Percentiles rank a stretch among this genome's conserved stretches.
These are phyloP conservation scores for Syzygium grande DNA, from an alignment of 345 rosid genomes.

Conservation along the genomic window DNA sequence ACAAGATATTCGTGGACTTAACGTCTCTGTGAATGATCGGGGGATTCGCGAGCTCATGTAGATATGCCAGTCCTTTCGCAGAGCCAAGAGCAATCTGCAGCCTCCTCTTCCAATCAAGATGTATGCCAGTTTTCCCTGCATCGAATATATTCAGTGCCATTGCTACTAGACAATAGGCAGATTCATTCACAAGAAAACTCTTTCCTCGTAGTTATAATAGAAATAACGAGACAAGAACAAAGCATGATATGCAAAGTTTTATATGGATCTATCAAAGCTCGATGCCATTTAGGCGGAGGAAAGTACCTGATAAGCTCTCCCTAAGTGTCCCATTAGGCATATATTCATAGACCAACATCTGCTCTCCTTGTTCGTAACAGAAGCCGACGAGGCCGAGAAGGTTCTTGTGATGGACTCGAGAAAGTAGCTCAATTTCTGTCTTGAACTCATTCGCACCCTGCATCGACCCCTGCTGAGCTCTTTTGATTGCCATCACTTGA, in stretches of 20 bases:
- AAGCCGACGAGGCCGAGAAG: conserved; percentile 87
- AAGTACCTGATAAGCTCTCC: conserved; percentile 69
- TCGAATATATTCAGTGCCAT: not conserved
- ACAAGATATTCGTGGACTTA: conserved; percentile 75
- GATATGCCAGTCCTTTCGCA: conserved; percentile 81
- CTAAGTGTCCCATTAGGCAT: conserved; percentile 82
- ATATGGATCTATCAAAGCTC: not conserved
- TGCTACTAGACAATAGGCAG: not conserved
- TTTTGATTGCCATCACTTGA: conserved; percentile 77
- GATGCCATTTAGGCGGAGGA: not conserved
- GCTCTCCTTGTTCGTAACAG: conserved; percentile 91
- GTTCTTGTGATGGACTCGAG: conserved; percentile 95
- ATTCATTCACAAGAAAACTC: not conserved
- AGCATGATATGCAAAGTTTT: not conserved
- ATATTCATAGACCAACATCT: conserved; percentile 86
- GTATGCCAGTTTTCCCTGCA: conserved; percentile 57
- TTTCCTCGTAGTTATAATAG: not conserved
- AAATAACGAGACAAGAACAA: not conserved
- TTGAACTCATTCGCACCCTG: conserved; percentile 95
- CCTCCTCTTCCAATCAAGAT: conserved; percentile 82
- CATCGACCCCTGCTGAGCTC: conserved; percentile 92
- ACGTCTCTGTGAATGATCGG: conserved; percentile 95
- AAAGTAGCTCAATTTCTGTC: conserved; percentile 94
- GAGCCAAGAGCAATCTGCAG: conserved; percentile 81
- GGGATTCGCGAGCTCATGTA: conserved; percentile 93